These are phyloP conservation scores for Aspergillus versicolor DNA, from an alignment of 2,329 filamentous ascomycete species.

Conservation along the genomic window DNA sequence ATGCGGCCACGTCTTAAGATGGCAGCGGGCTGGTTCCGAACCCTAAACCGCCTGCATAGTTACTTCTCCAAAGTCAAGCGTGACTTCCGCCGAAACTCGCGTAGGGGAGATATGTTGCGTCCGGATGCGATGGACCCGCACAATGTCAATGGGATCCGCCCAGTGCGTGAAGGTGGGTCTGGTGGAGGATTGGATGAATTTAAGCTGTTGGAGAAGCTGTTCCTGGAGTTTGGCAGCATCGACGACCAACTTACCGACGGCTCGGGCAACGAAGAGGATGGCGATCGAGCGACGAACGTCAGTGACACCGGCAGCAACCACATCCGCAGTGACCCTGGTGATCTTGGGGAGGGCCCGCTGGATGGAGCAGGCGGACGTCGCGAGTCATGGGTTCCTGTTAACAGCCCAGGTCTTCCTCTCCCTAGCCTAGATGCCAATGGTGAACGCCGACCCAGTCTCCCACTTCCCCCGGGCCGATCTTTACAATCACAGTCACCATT, in stretches of 20 bases:
- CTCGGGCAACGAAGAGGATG: slow-evolving; percentile 33
- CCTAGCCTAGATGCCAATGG: slow-evolving; percentile 32
- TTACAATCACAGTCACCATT: slow-evolving; percentile 23
- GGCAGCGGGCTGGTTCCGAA: slow-evolving; percentile 46
- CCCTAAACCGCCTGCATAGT: slow-evolving; percentile 41
- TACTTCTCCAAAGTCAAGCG: slow-evolving; percentile 42
- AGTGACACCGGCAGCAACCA: slow-evolving; percentile 43
- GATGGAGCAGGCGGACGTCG: slow-evolving; percentile 36
- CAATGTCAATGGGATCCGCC: slow-evolving; percentile 28
- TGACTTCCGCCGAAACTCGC: slow-evolving; percentile 36
- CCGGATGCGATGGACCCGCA: slow-evolving; percentile 22
- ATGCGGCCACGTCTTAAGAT: slow-evolving; percentile 43
- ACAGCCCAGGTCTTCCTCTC: slow-evolving; percentile 35
- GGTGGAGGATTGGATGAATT: slow-evolving; percentile 39
- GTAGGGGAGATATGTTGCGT: slow-evolving; percentile 32
- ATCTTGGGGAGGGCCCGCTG: slow-evolving; percentile 27
- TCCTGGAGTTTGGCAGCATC: slow-evolving; percentile 39
- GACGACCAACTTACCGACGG: slow-evolving; percentile 40
- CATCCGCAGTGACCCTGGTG: slow-evolving; percentile 41
- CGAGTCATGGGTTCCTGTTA: slow-evolving; percentile 44
- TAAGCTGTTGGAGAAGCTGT: slow-evolving; percentile 42
- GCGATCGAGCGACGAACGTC: slow-evolving; percentile 33
- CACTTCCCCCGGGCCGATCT: slow-evolving; percentile 33
- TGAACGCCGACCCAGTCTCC: slow-evolving; percentile 40
- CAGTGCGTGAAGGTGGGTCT: slow-evolving; percentile 32